These are phyloP conservation scores for Beauveria medogensis DNA, from an alignment of 2,329 filamentous ascomycete genomes.

Conservation along the genomic window DNA sequence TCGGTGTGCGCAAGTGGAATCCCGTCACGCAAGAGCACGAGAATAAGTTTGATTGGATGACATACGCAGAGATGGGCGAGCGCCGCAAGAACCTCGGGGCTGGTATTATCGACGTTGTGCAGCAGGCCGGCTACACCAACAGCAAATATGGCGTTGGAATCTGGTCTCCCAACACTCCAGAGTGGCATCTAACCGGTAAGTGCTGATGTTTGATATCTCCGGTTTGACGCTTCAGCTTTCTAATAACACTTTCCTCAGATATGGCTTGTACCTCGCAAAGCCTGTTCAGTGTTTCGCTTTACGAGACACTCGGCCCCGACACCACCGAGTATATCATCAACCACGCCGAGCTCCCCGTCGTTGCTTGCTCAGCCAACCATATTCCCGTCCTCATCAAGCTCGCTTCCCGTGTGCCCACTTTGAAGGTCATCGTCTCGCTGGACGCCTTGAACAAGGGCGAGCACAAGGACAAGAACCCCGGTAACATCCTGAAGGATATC, in stretches of 20 bases:
- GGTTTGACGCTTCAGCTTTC: neutral
- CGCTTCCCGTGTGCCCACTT: constrained; percentile 61
- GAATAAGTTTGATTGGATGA: constrained; percentile 73
- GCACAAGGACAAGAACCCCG: constrained; percentile 67
- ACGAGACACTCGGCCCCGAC: constrained; percentile 93
- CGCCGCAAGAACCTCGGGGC: constrained; percentile 78
- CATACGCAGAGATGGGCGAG: constrained; percentile 69
- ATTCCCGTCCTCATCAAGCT: constrained; percentile 76
- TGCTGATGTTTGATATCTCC: constrained; percentile 9
- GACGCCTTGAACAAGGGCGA: constrained; percentile 79
- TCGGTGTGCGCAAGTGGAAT: constrained; percentile 78
- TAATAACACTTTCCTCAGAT: constrained; percentile 42
- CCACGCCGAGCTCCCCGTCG: constrained; percentile 67
- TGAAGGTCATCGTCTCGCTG: constrained; percentile 84
- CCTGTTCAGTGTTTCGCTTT: constrained; percentile 85
- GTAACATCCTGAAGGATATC: constrained; percentile 65
- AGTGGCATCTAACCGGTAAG: constrained; percentile 76
- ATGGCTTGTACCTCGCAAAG: constrained; percentile 80
- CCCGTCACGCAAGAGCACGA: constrained; percentile 61
- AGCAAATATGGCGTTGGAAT: constrained; percentile 68
- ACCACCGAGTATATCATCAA: constrained; percentile 94
- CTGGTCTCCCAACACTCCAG: constrained; percentile 78
- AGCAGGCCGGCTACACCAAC: constrained; percentile 54
- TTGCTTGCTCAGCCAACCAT: constrained; percentile 74
- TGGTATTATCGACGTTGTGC: constrained; percentile 76